phyloP scores from a whole-genome alignment of 1,139 yeast species.

The Zygoascus sp. region DNA sequence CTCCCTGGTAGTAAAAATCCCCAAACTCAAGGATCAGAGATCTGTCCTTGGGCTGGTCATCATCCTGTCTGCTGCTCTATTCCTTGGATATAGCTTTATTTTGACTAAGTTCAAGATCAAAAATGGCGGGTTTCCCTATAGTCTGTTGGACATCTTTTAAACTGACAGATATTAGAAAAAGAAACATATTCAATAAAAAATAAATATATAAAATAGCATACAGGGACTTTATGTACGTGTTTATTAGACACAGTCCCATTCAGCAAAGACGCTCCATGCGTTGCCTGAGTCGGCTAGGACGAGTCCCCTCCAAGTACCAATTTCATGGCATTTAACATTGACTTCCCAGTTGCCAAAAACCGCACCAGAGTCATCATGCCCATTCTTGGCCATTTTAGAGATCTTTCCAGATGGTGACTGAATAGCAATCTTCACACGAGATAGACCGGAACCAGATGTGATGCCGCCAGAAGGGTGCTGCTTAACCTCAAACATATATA shows the following conservation, averaged over 20 bases:
- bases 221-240: background rate
- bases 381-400: conserved; percentile 52
- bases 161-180: background rate
- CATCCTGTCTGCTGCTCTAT: conserved; percentile 39
- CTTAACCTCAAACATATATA: conserved; percentile 58
- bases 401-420: conserved; percentile 84
- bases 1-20: conserved; percentile 49
- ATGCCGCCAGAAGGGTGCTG: conserved; percentile 63
- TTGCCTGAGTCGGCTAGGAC: conserved; percentile 74
- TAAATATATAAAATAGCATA: background rate
- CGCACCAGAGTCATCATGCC: conserved; percentile 31
- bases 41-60: conserved; percentile 47
- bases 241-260: conserved; percentile 63
- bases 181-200: background rate
- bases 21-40: conserved; percentile 41
- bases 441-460: conserved; percentile 40
- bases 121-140: conserved; percentile 54
- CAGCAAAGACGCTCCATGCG: conserved; percentile 89
- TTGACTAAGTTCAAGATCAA: conserved; percentile 51
- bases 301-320: conserved; percentile 79
- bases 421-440: conserved; percentile 55
- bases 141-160: conserved; percentile 35
- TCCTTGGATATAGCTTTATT: conserved; percentile 47
- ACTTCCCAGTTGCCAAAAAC: conserved; percentile 52
- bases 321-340: conserved; percentile 58